phyloP scores from a whole-genome alignment of 108 stramenopile species.

The Hondaea fermentalgiana region DNA sequence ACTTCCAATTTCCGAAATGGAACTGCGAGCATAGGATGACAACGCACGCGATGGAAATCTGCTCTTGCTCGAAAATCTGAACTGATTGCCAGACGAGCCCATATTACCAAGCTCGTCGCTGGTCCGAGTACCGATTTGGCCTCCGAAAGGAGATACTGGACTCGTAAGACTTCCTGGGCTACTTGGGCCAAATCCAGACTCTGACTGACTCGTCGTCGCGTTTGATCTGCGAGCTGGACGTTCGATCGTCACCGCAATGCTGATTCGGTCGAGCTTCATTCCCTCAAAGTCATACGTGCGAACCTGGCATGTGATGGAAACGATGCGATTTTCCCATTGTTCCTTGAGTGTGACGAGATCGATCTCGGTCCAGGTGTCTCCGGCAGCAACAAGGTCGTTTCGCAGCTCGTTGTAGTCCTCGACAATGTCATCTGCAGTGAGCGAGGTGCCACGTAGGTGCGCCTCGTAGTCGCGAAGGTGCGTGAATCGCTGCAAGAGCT shows the following conservation, averaged over 20 bases:
- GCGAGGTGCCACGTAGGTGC: not conserved
- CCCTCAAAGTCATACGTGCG: not conserved
- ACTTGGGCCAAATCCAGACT: too few species aligned
- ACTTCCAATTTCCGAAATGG: not conserved
- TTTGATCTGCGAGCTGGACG: not conserved
- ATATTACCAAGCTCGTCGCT: too few species aligned
- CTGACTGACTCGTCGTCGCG: too few species aligned
- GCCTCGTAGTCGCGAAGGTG: not conserved
- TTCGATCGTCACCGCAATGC: not conserved
- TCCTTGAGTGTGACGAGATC: not conserved
- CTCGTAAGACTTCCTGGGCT: too few species aligned
- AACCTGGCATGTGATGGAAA: not conserved
- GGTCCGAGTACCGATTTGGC: too few species aligned
- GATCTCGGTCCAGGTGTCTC: not conserved
- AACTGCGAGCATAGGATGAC: not conserved
- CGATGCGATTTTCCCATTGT: not conserved
- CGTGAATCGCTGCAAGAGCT: not conserved
- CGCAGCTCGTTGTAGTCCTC: not conserved
- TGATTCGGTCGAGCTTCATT: not conserved
- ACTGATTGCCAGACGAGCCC: too few species aligned
- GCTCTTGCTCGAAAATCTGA: not conserved
- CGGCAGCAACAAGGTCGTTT: not conserved
- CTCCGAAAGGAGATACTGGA: too few species aligned
- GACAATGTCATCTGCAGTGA: not conserved
- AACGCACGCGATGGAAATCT: not conserved